These are phyloP conservation scores for Russula olivacea DNA, from an alignment of 768 basidiomycete species.

Conservation along the genomic window DNA sequence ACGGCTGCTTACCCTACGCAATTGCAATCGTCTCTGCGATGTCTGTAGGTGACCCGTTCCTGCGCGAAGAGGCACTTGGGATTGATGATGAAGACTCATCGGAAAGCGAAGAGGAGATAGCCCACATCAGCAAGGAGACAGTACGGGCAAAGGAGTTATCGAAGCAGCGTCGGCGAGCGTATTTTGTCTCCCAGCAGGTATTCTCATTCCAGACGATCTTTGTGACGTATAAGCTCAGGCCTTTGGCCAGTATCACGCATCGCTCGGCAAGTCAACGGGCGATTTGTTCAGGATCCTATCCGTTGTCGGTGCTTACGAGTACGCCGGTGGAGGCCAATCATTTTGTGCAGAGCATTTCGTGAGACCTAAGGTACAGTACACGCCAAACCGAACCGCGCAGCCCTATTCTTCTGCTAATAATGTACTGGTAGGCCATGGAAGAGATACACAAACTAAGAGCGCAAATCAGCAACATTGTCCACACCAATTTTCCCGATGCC, in stretches of 20 bases:
- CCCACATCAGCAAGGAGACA: slow-evolving; percentile 43
- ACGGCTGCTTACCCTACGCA: slow-evolving; percentile 88
- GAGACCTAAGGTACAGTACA: slow-evolving; percentile 60
- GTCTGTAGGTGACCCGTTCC: slow-evolving; percentile 93
- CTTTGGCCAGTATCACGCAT: slow-evolving; percentile 58
- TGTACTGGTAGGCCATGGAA: slow-evolving; percentile 76
- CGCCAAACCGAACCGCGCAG: slow-evolving; percentile 10
- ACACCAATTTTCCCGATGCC: slow-evolving; percentile 63
- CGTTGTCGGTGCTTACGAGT: slow-evolving; percentile 96
- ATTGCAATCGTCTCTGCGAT: slow-evolving; percentile 86
- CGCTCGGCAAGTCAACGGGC: slow-evolving; percentile 73
- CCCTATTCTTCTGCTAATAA: background rate
- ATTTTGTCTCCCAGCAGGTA: slow-evolving; percentile 79
- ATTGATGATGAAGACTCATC: slow-evolving; percentile 40
- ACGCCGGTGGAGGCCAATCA: slow-evolving; percentile 66
- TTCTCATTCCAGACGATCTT: slow-evolving; percentile 32
- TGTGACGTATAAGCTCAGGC: background rate
- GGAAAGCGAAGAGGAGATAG: slow-evolving; percentile 37
- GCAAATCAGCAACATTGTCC: slow-evolving; percentile 83
- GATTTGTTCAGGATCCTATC: slow-evolving; percentile 86
- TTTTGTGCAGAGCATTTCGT: slow-evolving; percentile 93
- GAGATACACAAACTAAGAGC: slow-evolving; percentile 93
- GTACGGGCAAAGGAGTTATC: slow-evolving; percentile 51
- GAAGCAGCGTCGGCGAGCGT: slow-evolving; percentile 62
- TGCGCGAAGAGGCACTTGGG: slow-evolving; percentile 68